Conservation (phyloP, 495 filamentous ascomycete genomes). For the Annulohypoxylon moriforme region DNA sequence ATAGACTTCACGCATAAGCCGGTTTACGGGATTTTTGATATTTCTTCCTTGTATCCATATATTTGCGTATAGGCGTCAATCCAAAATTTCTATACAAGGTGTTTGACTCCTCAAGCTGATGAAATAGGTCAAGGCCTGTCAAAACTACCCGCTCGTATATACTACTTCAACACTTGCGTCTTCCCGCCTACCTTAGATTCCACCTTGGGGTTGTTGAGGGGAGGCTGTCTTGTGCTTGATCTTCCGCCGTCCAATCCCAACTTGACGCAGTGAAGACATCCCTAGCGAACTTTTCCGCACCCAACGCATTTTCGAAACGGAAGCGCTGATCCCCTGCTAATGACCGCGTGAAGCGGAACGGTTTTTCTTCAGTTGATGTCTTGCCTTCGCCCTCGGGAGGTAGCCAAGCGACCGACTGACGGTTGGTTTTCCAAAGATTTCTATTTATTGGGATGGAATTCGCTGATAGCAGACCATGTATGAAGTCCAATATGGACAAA, state of each 20-base stretch:
- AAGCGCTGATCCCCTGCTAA: constrained; percentile 55
- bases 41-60: background rate
- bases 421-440: constrained; percentile 57
- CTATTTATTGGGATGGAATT: constrained; percentile 59
- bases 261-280: constrained; percentile 67
- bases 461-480: constrained; percentile 63
- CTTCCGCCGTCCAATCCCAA: constrained; percentile 69
- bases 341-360: constrained; percentile 56
- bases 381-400: constrained; percentile 20
- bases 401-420: constrained; percentile 51
- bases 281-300: constrained; percentile 55
- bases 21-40: background rate
- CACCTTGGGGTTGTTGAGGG: constrained; percentile 44
- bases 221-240: constrained; percentile 35
- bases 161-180: background rate
- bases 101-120: background rate
- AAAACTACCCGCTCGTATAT: background rate
- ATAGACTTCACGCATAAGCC: constrained; percentile 1
- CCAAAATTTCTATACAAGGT: background rate
- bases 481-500: constrained; percentile 72
- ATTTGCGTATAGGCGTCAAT: background rate
- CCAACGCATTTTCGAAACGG: constrained; percentile 54
- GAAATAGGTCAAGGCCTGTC: background rate
- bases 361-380: constrained; percentile 24
- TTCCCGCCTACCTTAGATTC: constrained; percentile 28